These are phyloP conservation scores for Rhododendron griersonianum DNA, from an alignment of 148 eudicot species.

Conservation along the genomic window DNA sequence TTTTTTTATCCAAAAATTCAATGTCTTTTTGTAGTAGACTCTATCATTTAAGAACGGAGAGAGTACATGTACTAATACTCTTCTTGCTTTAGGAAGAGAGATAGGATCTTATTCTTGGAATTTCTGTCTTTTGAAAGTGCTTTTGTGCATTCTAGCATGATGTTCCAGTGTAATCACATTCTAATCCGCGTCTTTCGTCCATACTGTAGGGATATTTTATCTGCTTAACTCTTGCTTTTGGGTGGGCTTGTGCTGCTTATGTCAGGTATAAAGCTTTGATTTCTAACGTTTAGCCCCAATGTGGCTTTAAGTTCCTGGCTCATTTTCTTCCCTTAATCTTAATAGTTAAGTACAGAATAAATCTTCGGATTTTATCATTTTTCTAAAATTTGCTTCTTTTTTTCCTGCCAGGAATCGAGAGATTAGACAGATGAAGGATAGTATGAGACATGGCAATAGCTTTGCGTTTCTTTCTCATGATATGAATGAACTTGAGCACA, in stretches of 20 bases:
- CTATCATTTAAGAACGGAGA: background rate
- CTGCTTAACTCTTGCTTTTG: slow-evolving; percentile 69
- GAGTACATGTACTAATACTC: background rate
- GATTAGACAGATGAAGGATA: slow-evolving; percentile 60
- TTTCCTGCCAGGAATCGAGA: slow-evolving; percentile 64
- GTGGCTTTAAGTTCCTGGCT: background rate
- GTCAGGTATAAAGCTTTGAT: slow-evolving; percentile 51
- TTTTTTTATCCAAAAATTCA: background rate
- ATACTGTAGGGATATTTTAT: slow-evolving; percentile 64
- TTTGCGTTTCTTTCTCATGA: slow-evolving; percentile 78
- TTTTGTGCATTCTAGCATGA: background rate
- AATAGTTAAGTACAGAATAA: background rate
- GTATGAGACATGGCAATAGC: slow-evolving; percentile 59
- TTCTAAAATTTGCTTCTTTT: background rate
- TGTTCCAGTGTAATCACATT: background rate
- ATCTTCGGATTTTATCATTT: background rate
- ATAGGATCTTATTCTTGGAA: background rate
- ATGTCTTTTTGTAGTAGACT: background rate
- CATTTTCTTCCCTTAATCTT: background rate
- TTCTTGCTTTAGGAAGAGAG: background rate
- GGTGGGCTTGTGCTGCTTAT: slow-evolving; percentile 84
- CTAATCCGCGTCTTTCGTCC: slow-evolving; percentile 3
- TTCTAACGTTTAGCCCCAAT: background rate
- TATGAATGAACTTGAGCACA: slow-evolving; percentile 79
- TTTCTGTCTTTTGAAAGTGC: background rate